Percentiles rank a stretch among this genome's conserved stretches.
Conservation (phyloP, 2,329 filamentous ascomycete genomes). For the Fonsecaea monophora region DNA sequence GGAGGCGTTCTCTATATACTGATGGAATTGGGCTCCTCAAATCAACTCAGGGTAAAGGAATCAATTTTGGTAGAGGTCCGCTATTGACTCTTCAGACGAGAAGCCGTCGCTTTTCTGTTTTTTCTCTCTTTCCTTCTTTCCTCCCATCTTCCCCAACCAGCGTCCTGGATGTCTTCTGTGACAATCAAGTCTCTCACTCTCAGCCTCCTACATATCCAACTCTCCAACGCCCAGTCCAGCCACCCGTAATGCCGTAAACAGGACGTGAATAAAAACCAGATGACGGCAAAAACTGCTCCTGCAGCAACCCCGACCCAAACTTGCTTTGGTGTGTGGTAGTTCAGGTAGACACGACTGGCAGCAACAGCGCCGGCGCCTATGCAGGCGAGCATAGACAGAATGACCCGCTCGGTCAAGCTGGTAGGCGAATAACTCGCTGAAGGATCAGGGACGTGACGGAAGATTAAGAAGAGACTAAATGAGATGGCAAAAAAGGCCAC, state of each 20-base stretch:
- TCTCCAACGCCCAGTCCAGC: slow-evolving; percentile 74
- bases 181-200: slow-evolving; percentile 83
- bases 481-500: slow-evolving; percentile 89
- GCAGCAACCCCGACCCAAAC: slow-evolving; percentile 79
- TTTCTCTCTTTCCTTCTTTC: slow-evolving; percentile 52
- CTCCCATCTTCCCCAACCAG: slow-evolving; percentile 94
- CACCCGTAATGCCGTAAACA: slow-evolving; percentile 70
- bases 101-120: background rate
- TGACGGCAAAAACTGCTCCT: slow-evolving; percentile 72
- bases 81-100: slow-evolving; percentile 27
- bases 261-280: slow-evolving; percentile 80
- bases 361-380: slow-evolving; percentile 72
- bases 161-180: slow-evolving; percentile 85
- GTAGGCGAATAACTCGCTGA: slow-evolving; percentile 51
- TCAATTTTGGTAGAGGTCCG: background rate
- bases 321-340: slow-evolving; percentile 88
- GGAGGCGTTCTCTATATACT: background rate
- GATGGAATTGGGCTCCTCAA: background rate
- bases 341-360: slow-evolving; percentile 84
- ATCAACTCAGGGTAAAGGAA: background rate
- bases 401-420: slow-evolving; percentile 62
- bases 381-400: slow-evolving; percentile 65
- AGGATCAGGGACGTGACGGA: slow-evolving; percentile 65
- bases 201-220: slow-evolving; percentile 68
- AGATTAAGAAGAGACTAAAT: slow-evolving; percentile 80